Percentiles rank a stretch among this genome's conserved stretches.
Evolutionary conservation across 2,329 filamentous ascomycete genomes (phyloP).

Genomic region (Ceratocystis destructans): DNA sequence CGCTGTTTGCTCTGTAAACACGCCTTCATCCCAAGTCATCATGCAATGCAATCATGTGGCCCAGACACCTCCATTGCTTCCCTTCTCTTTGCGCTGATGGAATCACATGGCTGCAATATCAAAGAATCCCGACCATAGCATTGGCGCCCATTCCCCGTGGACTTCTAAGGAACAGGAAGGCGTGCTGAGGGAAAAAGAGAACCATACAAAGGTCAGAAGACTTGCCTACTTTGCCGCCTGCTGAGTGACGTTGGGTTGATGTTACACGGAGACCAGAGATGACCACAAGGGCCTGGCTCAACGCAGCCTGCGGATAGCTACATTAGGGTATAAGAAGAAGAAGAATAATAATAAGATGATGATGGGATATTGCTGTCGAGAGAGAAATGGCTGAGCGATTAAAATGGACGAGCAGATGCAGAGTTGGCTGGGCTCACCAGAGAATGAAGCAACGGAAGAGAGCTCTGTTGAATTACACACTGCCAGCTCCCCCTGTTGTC

Average conservation of each 20-base stretch:
- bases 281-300: neutral
- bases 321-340: too few relatives aligned
- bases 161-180: too few relatives aligned
- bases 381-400: too few relatives aligned
- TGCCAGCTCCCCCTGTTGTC: neutral
- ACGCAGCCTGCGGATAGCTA: neutral
- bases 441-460: neutral
- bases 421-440: neutral
- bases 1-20: neutral
- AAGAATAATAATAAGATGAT: too few relatives aligned
- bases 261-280: neutral
- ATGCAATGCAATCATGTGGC: constrained; percentile 3
- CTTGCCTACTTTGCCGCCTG: neutral
- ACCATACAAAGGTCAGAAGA: neutral
- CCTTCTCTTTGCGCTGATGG: neutral
- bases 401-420: too few relatives aligned
- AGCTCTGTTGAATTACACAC: neutral
- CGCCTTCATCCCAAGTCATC: neutral
- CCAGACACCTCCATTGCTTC: neutral
- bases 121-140: neutral
- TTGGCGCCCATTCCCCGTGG: neutral
- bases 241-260: constrained; percentile 1
- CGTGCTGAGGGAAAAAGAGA: neutral
- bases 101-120: neutral
- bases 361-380: too few relatives aligned